Conservation (phyloP, 2,329 filamentous ascomycete species). For the Ustulina deusta region DNA sequence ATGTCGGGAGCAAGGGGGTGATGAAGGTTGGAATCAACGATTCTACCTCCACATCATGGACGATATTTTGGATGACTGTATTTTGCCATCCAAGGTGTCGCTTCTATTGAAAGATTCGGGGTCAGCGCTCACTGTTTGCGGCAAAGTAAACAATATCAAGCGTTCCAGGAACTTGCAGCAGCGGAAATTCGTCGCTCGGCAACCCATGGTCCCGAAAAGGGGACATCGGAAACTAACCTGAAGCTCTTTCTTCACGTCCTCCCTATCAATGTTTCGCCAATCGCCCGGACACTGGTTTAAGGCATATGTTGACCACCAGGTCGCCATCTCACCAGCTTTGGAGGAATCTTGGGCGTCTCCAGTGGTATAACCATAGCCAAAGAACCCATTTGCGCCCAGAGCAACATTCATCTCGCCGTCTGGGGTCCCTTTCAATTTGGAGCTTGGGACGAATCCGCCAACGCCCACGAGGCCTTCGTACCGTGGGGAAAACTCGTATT, state of each 20-base stretch:
- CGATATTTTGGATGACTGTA: constrained; percentile 25
- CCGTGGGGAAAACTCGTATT: constrained; percentile 35
- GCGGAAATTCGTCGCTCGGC: background rate
- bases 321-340: constrained; percentile 29
- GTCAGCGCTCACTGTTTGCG: background rate
- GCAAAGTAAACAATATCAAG: background rate
- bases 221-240: constrained; percentile 21
- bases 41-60: constrained; percentile 34
- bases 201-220: background rate
- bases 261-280: constrained; percentile 37
- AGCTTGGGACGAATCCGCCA: constrained; percentile 34
- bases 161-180: background rate
- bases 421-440: constrained; percentile 30
- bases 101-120: constrained; percentile 1
- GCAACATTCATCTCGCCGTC: constrained; percentile 38
- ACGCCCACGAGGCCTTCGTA: constrained; percentile 37
- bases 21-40: constrained; percentile 34
- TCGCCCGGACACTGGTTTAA: constrained; percentile 34
- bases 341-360: constrained; percentile 26
- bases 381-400: constrained; percentile 36
- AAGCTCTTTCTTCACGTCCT: constrained; percentile 32
- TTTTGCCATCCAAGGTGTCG: constrained; percentile 37
- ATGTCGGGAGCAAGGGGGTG: constrained; percentile 35
- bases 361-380: constrained; percentile 37
- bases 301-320: constrained; percentile 36